These are phyloP conservation scores for Coemansia sp. DNA, from an alignment of 192 early-diverging fungal species.

Conservation along the genomic window DNA sequence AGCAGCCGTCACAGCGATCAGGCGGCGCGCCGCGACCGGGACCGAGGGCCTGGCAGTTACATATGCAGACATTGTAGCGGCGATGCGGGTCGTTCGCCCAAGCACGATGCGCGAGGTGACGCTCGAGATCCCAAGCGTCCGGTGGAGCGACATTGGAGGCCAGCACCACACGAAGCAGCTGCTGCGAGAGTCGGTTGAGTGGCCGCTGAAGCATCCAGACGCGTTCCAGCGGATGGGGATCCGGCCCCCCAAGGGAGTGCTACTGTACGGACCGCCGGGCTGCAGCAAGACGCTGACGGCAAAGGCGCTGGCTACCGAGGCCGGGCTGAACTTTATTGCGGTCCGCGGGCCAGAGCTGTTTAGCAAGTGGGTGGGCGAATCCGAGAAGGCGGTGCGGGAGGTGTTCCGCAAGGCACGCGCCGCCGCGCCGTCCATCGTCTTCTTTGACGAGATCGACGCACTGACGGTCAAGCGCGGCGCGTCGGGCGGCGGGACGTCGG, in stretches of 20 bases:
- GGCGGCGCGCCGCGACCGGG: slow-evolving; percentile 18
- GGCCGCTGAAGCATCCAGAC: slow-evolving; percentile 94
- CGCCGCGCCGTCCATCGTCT: slow-evolving; percentile 92
- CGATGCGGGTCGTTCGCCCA: slow-evolving; percentile 16
- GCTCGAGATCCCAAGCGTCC: slow-evolving; percentile 88
- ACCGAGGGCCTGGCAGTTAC: background rate
- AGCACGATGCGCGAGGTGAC: slow-evolving; percentile 54
- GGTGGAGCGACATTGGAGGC: slow-evolving; percentile 93
- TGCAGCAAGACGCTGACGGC: slow-evolving; percentile 98
- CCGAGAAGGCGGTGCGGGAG: slow-evolving; percentile 90
- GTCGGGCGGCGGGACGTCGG: slow-evolving; percentile 65
- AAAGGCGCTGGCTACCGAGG: slow-evolving; percentile 94
- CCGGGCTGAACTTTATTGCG: slow-evolving; percentile 94
- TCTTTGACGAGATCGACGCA: slow-evolving; percentile 99
- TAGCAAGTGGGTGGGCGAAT: slow-evolving; percentile 99
- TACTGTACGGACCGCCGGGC: slow-evolving; percentile 98
- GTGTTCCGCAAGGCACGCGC: slow-evolving; percentile 93
- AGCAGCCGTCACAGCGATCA: slow-evolving; percentile 76
- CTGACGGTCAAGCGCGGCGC: slow-evolving; percentile 77
- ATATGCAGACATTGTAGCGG: slow-evolving; percentile 2
- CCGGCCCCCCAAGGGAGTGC: slow-evolving; percentile 90
- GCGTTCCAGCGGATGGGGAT: slow-evolving; percentile 85
- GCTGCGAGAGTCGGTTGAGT: slow-evolving; percentile 93
- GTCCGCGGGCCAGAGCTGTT: slow-evolving; percentile 98
- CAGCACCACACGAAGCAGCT: slow-evolving; percentile 86